These are phyloP conservation scores for Rhodotorula sp. DNA, from an alignment of 1,284 basidiomycete species.

Conservation along the genomic window DNA sequence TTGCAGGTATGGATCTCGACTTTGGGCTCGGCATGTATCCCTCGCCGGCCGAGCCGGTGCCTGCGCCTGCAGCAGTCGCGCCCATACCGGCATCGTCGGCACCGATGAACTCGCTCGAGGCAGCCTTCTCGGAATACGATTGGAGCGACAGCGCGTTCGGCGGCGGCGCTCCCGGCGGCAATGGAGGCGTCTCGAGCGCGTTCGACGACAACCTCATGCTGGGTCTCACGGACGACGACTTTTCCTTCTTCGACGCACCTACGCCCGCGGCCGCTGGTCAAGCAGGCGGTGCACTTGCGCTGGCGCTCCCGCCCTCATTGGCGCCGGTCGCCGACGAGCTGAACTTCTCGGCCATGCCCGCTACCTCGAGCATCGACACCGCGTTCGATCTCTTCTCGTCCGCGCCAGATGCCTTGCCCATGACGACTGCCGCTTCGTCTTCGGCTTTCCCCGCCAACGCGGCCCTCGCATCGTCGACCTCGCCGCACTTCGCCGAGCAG, in stretches of 20 bases:
- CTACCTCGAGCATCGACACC: constrained; percentile 12
- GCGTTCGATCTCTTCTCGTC: constrained; percentile 34
- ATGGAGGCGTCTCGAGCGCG: background rate
- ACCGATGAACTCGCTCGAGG: constrained; percentile 26
- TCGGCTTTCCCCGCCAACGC: background rate
- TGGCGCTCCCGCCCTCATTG: background rate
- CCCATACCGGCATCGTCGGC: background rate
- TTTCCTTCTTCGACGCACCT: constrained; percentile 46
- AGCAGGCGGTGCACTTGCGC: background rate
- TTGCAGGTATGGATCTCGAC: constrained; percentile 10
- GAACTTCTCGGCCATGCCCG: background rate
- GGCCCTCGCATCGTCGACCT: background rate
- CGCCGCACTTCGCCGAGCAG: constrained; percentile 12
- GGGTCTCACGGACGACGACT: constrained; percentile 46
- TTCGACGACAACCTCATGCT: constrained; percentile 38
- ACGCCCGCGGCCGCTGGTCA: constrained; percentile 9
- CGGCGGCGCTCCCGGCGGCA: background rate
- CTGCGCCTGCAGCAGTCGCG: background rate
- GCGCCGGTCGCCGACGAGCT: background rate
- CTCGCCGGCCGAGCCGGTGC: constrained; percentile 30
- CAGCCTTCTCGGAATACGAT: constrained; percentile 30
- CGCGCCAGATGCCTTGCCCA: background rate
- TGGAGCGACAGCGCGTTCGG: constrained; percentile 40
- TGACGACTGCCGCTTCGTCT: background rate
- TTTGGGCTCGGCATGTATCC: constrained; percentile 29